Evolutionary conservation across 495 filamentous ascomycete genomes (phyloP).

Genomic region (Penicillium subrubescens): DNA sequence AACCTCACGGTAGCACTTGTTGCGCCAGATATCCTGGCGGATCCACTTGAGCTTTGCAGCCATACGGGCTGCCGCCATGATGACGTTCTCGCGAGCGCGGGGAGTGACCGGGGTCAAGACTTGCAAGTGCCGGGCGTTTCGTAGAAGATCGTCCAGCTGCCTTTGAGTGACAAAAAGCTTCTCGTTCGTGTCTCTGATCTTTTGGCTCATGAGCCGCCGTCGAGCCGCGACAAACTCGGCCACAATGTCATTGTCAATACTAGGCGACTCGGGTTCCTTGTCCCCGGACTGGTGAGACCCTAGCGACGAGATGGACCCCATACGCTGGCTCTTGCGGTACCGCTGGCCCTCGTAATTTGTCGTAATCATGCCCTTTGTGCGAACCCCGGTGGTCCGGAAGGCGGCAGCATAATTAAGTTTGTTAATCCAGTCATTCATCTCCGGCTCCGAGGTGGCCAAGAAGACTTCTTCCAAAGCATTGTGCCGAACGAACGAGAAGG

Average conservation of each 20-base stretch:
- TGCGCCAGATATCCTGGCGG: constrained; percentile 88
- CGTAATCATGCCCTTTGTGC: constrained; percentile 83
- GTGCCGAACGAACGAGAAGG: constrained; percentile 88
- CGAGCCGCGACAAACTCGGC: constrained; percentile 81
- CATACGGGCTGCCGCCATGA: constrained; percentile 81
- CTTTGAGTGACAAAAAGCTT: constrained; percentile 71
- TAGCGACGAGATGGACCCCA: constrained; percentile 56
- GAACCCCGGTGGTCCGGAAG: constrained; percentile 88
- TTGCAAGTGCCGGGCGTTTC: constrained; percentile 91
- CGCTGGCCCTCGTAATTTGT: constrained; percentile 83
- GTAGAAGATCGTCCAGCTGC: constrained; percentile 76
- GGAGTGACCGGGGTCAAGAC: constrained; percentile 86
- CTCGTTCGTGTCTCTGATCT: constrained; percentile 81
- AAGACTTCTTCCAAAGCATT: constrained; percentile 89
- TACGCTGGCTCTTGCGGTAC: constrained; percentile 66
- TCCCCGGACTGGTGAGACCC: constrained; percentile 33
- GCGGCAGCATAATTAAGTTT: constrained; percentile 96
- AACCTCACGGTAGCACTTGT: constrained; percentile 89
- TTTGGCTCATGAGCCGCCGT: constrained; percentile 76
- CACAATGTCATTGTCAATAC: constrained; percentile 77
- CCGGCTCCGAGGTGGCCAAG: constrained; percentile 81
- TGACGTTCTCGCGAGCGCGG: constrained; percentile 81
- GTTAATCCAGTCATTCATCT: constrained; percentile 96
- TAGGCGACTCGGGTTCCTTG: constrained; percentile 47
- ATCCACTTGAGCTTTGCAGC: constrained; percentile 91